These are phyloP conservation scores for Fusarium annulatum DNA, from an alignment of 2,329 filamentous ascomycete genomes.

Conservation along the genomic window DNA sequence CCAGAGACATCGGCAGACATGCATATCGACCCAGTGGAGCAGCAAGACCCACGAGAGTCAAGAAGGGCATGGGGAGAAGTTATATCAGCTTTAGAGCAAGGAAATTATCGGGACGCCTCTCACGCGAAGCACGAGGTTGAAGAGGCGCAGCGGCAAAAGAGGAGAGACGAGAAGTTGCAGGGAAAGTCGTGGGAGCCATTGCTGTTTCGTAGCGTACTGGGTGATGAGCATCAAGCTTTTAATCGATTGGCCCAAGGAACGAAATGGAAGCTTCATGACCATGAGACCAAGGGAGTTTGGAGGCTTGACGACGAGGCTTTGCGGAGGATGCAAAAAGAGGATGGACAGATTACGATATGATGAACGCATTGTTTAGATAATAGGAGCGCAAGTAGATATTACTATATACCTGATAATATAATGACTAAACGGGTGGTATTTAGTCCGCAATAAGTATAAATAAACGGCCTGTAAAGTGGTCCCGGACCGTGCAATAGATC, in stretches of 20 bases:
- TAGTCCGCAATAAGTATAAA: too few relatives aligned
- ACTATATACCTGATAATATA: too few relatives aligned
- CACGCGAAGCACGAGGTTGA: slow-evolving; percentile 83
- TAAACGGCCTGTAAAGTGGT: too few relatives aligned
- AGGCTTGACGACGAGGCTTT: slow-evolving; percentile 17
- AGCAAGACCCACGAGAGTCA: slow-evolving; percentile 84
- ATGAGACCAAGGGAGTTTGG: slow-evolving; percentile 37
- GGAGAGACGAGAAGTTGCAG: slow-evolving; percentile 71
- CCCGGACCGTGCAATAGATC: too few relatives aligned
- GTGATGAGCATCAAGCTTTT: slow-evolving; percentile 18
- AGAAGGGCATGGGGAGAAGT: slow-evolving; percentile 84
- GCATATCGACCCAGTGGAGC: slow-evolving; percentile 57
- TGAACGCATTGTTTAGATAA: neutral
- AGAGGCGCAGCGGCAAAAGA: slow-evolving; percentile 80
- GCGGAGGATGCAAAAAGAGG: neutral
- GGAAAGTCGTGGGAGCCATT: slow-evolving; percentile 40
- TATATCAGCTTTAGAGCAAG: slow-evolving; percentile 74
- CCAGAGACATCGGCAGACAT: slow-evolving; percentile 40
- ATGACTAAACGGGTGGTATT: too few relatives aligned
- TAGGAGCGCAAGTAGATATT: neutral
- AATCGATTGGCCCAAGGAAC: slow-evolving; percentile 19
- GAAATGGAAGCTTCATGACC: slow-evolving; percentile 16
- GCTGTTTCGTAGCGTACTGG: slow-evolving; percentile 13
- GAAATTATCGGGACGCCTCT: slow-evolving; percentile 79
- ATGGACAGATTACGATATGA: neutral